phyloP scores from a whole-genome alignment of 1,284 basidiomycete species.

The Mycosarcoma maydis region DNA sequence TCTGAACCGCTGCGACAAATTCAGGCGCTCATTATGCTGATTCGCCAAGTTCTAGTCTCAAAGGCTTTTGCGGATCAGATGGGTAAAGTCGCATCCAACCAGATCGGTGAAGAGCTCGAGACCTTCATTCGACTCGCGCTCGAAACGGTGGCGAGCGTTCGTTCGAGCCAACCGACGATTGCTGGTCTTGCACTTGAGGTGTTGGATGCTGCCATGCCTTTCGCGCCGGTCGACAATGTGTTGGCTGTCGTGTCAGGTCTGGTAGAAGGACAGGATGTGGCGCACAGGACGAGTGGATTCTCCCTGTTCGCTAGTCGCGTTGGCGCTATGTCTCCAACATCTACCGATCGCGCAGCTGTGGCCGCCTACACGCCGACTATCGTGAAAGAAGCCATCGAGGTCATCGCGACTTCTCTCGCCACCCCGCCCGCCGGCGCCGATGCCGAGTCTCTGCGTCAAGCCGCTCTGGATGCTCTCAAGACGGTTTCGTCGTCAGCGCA shows the following conservation, averaged over 20 bases:
- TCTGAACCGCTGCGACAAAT: constrained; percentile 52
- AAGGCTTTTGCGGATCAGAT: constrained; percentile 36
- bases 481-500: constrained; percentile 27
- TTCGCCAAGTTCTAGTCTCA: constrained; percentile 49
- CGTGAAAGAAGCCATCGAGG: constrained; percentile 39
- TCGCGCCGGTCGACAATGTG: constrained; percentile 47
- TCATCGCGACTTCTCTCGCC: constrained; percentile 25
- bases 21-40: constrained; percentile 51
- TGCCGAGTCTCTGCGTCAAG: constrained; percentile 26
- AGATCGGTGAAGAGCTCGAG: constrained; percentile 33
- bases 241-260: constrained; percentile 40
- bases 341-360: constrained; percentile 29
- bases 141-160: constrained; percentile 20
- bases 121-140: constrained; percentile 37
- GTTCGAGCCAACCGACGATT: constrained; percentile 18
- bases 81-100: constrained; percentile 7
- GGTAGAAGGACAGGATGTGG: constrained; percentile 28
- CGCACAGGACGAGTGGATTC: constrained; percentile 42
- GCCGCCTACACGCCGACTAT: constrained; percentile 37
- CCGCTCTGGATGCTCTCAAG: constrained; percentile 52
- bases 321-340: constrained; percentile 24
- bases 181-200: constrained; percentile 36
- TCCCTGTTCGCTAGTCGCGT: constrained; percentile 49
- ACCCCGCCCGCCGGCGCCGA: constrained; percentile 19
- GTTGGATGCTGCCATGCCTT: constrained; percentile 47